A percentile compares a stretch with the other conserved stretches of the same genome.
Evolutionary conservation across 306 rosid species (phyloP).

Genomic region (Adenanthera pavonina): DNA sequence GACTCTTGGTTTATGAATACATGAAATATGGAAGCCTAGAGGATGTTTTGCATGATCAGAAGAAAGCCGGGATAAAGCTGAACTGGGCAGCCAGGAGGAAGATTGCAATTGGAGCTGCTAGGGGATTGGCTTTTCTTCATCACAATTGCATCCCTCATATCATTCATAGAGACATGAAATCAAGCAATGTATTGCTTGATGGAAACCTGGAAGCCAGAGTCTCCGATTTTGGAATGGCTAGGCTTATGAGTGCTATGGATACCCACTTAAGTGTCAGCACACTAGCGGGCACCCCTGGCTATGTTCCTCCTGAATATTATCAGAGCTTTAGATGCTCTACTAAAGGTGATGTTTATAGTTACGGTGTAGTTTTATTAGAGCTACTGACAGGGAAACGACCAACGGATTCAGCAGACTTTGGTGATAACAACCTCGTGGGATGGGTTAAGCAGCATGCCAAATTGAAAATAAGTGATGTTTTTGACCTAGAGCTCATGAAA

Average conservation of each 20-base stretch:
- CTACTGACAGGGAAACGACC: constrained; percentile 68
- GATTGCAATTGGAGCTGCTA: constrained; percentile 70
- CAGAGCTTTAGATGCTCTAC: constrained; percentile 72
- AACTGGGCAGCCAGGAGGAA: constrained; percentile 72
- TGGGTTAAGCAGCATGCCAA: constrained; percentile 79
- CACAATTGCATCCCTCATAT: constrained; percentile 72
- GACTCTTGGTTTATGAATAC: constrained; percentile 71
- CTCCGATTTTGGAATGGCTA: constrained; percentile 79
- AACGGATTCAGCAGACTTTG: constrained; percentile 73
- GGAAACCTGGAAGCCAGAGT: constrained; percentile 72
- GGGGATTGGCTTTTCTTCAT: constrained; percentile 75
- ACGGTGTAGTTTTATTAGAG: constrained; percentile 73
- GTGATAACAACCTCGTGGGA: constrained; percentile 78
- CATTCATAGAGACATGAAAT: constrained; percentile 78
- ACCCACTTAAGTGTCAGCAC: constrained; percentile 84
- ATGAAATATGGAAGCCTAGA: constrained; percentile 76
- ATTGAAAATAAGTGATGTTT: constrained; percentile 58
- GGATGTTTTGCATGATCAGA: constrained; percentile 67
- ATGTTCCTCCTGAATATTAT: constrained; percentile 81
- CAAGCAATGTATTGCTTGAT: constrained; percentile 71
- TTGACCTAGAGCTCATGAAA: constrained; percentile 64
- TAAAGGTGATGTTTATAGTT: constrained; percentile 73
- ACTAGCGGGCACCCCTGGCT: constrained; percentile 76
- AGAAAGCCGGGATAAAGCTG: constrained; percentile 60
- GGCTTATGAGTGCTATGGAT: constrained; percentile 80